A percentile compares a stretch with the other conserved stretches of the same genome.
Conservation (phyloP, 257 asterid genomes). For the Handroanthus guayacan region DNA sequence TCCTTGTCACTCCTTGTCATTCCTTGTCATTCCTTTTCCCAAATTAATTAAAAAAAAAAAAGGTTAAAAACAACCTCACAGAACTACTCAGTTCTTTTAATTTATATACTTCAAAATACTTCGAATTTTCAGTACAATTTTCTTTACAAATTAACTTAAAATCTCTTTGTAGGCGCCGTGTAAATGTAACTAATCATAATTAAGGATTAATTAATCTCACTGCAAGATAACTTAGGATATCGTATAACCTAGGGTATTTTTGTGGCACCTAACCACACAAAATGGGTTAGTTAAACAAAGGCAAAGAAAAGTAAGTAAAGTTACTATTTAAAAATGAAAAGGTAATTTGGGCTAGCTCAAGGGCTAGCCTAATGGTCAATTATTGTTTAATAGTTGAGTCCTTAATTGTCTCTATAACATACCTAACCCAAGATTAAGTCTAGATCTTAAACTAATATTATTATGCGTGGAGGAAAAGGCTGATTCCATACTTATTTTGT, state of each 20-base stretch:
- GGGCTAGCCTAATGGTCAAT: background rate
- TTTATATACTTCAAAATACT: no score
- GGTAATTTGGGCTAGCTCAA: background rate
- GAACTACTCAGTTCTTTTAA: no score
- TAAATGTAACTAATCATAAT: no score
- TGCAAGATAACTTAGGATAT: background rate
- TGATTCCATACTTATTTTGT: background rate
- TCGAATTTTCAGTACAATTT: no score
- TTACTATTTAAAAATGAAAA: background rate
- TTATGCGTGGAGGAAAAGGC: background rate
- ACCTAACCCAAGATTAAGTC: background rate
- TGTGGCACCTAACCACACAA: conserved; percentile 14
- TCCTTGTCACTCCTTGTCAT: no score
- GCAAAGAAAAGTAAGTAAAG: background rate
- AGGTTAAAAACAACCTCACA: background rate
- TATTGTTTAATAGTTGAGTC: background rate
- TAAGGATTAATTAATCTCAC: no score
- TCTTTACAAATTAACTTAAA: no score
- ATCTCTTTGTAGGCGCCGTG: no score
- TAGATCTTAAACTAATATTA: background rate
- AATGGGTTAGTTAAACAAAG: background rate
- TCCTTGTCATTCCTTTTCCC: no score
- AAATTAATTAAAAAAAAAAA: background rate
- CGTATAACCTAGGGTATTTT: background rate
- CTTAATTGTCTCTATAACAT: background rate